A percentile compares a stretch with the other conserved stretches of the same genome.
These are phyloP conservation scores for Bonia amplexicaulis DNA, from an alignment of 176 grass and related monocot species.

Conservation along the genomic window DNA sequence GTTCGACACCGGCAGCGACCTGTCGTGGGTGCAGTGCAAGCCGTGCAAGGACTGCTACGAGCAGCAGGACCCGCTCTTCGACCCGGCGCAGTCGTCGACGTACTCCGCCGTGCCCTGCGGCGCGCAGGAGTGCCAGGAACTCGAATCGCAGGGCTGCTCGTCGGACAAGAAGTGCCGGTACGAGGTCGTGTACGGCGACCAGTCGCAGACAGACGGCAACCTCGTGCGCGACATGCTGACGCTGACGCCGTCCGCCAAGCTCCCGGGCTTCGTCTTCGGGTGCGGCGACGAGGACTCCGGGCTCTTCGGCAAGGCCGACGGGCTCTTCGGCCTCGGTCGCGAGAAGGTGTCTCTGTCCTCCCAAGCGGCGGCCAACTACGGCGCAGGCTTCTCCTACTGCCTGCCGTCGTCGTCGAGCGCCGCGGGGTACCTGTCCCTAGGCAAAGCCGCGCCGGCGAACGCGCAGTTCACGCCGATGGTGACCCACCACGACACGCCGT, in stretches of 20 bases:
- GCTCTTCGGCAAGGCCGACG: conserved; percentile 53
- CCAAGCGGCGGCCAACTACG: conserved; percentile 58
- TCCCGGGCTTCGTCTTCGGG: conserved; percentile 63
- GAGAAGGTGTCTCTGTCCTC: conserved; percentile 53
- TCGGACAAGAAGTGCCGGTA: conserved; percentile 39
- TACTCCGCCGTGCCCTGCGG: conserved; percentile 42
- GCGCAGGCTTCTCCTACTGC: conserved; percentile 75
- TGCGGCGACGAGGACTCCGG: conserved; percentile 55
- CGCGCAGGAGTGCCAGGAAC: conserved; percentile 37
- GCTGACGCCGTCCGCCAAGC: conserved; percentile 4
- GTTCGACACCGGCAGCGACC: conserved; percentile 74
- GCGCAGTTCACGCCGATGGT: conserved; percentile 60
- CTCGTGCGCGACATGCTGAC: conserved; percentile 65
- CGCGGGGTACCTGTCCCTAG: conserved; percentile 55
- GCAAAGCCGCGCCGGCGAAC: conserved; percentile 6
- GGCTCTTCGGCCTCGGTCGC: conserved; percentile 66
- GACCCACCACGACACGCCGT: conserved; percentile 12
- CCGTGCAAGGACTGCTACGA: conserved; percentile 58
- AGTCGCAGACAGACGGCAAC: conserved; percentile 54
- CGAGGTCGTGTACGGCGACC: conserved; percentile 62
- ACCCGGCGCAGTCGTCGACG: conserved; percentile 56
- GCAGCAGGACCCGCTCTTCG: conserved; percentile 71
- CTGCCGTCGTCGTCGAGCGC: conserved; percentile 48
- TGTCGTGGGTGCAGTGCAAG: conserved; percentile 78
- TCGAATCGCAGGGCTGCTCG: conserved; percentile 34